A percentile compares a stretch with the other conserved stretches of the same genome.
Conservation (phyloP, 306 rosid genomes). For the Cucurbita argyrosperma region DNA sequence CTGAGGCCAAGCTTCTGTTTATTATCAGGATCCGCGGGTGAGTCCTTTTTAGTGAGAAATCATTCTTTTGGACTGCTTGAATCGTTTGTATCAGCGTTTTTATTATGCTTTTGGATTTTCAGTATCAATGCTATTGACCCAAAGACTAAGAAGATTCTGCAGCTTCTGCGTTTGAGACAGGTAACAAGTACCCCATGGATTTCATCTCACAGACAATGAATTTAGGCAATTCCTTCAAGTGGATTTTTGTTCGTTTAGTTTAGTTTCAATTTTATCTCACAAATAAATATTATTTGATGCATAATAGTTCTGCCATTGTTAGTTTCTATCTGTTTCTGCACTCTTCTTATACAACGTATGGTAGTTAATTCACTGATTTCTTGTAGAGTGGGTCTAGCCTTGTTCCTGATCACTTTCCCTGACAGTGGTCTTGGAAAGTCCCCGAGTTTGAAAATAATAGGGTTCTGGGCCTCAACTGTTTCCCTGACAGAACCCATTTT, state of each 20-base stretch:
- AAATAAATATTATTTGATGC: background rate
- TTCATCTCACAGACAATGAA: background rate
- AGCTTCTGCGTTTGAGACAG: conserved; percentile 87
- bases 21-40: conserved; percentile 81
- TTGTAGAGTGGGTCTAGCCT: background rate
- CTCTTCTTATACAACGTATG: background rate
- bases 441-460: background rate
- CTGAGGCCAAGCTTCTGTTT: conserved; percentile 75
- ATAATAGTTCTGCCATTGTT: too few relatives aligned
- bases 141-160: conserved; percentile 59
- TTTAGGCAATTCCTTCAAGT: background rate
- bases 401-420: background rate
- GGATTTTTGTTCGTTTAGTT: too few relatives aligned
- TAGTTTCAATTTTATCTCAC: background rate
- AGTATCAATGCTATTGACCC: conserved; percentile 92
- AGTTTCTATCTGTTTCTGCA: background rate
- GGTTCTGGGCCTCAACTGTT: too few relatives aligned
- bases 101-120: conserved; percentile 6
- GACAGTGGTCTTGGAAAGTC: background rate
- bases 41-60: background rate
- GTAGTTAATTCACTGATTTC: background rate
- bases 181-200: conserved; percentile 7
- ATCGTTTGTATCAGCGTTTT: background rate
- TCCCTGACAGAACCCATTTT: too few relatives aligned
- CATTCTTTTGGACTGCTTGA: background rate